Evolutionary conservation across 176 grass and related monocot species (phyloP).

Genomic region (maize (Zea mays)): Zm-B73-REFERENCE-NAM-5.0 NC_050096.1:275434501-275435000

Average conservation of each 20-base stretch:
- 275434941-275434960: neutral
- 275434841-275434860: neutral
- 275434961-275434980: neutral
- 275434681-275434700: constrained; percentile 56
- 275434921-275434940: constrained; percentile 78
- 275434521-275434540: too few relatives aligned
- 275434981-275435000: neutral
- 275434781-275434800: constrained; percentile 35
- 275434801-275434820: constrained; percentile 29
- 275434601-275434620: neutral
- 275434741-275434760: constrained; percentile 60
- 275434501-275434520: too few relatives aligned
- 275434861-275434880: constrained; percentile 3
- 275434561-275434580: too few relatives aligned
- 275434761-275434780: constrained; percentile 49
- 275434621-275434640: neutral
- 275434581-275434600: neutral
- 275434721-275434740: constrained; percentile 50
- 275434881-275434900: constrained; percentile 65
- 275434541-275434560: too few relatives aligned
- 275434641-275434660: constrained; percentile 38
- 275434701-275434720: constrained; percentile 69
- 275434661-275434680: constrained; percentile 58
- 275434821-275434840: constrained; percentile 13
- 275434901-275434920: constrained; percentile 66